These are phyloP conservation scores for Penicillium vulpinum DNA, from an alignment of 2,329 filamentous ascomycete genomes.

Conservation along the genomic window DNA sequence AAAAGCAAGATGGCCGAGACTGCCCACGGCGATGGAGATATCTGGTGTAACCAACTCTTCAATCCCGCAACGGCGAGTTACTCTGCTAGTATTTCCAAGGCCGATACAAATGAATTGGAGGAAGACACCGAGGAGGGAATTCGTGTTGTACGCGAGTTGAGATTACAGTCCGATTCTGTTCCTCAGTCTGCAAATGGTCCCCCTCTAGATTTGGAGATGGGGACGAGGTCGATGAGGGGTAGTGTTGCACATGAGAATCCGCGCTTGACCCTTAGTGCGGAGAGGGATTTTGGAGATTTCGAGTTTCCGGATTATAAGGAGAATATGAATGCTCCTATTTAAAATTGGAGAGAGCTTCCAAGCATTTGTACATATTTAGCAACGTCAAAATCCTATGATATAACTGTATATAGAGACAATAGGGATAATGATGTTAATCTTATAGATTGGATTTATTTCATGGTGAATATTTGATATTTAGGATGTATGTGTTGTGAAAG, in stretches of 20 bases:
- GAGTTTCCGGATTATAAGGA: constrained; percentile 28
- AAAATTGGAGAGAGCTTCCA: neutral
- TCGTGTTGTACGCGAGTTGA: constrained; percentile 30
- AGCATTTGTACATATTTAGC: constrained; percentile 1
- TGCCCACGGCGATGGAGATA: constrained; percentile 7
- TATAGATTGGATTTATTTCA: neutral
- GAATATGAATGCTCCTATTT: constrained; percentile 25
- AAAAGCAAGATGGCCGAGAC: constrained; percentile 10
- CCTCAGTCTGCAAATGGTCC: neutral
- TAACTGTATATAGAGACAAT: neutral
- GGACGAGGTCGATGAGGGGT: neutral
- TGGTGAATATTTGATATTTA: neutral
- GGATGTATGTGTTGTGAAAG: no score
- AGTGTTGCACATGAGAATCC: neutral
- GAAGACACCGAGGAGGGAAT: constrained; percentile 23
- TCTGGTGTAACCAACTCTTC: constrained; percentile 22
- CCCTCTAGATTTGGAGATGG: constrained; percentile 10
- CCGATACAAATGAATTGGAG: constrained; percentile 16
- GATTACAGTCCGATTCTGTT: constrained; percentile 23
- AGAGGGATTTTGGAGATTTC: constrained; percentile 24
- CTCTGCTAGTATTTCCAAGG: constrained; percentile 29
- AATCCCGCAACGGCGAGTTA: constrained; percentile 20
- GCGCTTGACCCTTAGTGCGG: constrained; percentile 7
- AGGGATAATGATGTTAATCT: neutral
- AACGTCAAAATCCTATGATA: neutral